Conservation (phyloP, 768 basidiomycete genomes). For the Calocera cornea region DNA sequence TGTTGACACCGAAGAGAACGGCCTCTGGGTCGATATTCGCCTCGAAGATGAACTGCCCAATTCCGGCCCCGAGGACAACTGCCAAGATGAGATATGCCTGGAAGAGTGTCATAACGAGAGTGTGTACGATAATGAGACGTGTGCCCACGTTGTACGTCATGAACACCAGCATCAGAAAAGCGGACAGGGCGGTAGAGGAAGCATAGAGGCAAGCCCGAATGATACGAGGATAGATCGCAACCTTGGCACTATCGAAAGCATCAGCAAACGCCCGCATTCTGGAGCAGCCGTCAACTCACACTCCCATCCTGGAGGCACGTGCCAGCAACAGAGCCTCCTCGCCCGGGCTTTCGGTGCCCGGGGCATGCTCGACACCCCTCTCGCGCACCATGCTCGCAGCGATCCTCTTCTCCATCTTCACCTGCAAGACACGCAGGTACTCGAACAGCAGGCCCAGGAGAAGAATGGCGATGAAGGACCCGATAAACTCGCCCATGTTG, state of each 20-base stretch:
- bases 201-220: slow-evolving; percentile 60
- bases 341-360: slow-evolving; percentile 30
- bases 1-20: slow-evolving; percentile 30
- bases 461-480: slow-evolving; percentile 54
- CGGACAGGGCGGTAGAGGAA: slow-evolving; percentile 60
- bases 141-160: slow-evolving; percentile 87
- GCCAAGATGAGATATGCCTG: slow-evolving; percentile 79
- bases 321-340: slow-evolving; percentile 46
- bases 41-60: slow-evolving; percentile 72
- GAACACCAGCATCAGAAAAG: slow-evolving; percentile 89
- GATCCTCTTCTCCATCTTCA: slow-evolving; percentile 44
- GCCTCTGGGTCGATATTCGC: slow-evolving; percentile 49
- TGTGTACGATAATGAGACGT: not conserved
- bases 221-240: slow-evolving; percentile 11
- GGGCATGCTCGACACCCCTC: slow-evolving; percentile 25
- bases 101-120: not conserved
- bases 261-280: not conserved
- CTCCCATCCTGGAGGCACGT: slow-evolving; percentile 37
- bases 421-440: slow-evolving; percentile 55
- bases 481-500: slow-evolving; percentile 40
- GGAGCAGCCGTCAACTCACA: slow-evolving; percentile 16
- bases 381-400: slow-evolving; percentile 39
- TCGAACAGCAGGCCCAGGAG: slow-evolving; percentile 63
- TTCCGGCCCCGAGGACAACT: slow-evolving; percentile 64
- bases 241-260: not conserved